phyloP scores from a whole-genome alignment of 352 stramenopile genomes.

The Phytophthora megakarya region DNA sequence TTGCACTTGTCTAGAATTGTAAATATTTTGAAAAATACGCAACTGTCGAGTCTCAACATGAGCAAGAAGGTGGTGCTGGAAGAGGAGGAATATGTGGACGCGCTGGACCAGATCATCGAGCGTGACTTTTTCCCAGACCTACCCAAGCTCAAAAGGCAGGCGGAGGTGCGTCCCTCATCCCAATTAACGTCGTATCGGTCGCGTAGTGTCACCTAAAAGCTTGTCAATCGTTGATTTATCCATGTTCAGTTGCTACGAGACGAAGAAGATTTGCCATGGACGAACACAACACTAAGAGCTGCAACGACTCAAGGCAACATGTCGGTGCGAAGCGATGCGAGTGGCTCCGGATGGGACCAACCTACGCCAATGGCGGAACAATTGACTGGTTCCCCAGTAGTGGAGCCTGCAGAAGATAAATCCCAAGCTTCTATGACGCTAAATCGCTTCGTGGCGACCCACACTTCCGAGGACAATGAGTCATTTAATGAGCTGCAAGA shows the following conservation, averaged over 20 bases:
- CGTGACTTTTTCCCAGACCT: conserved; percentile 89
- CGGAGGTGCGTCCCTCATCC: conserved; percentile 35
- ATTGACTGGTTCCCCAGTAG: background rate
- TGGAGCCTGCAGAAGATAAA: conserved; percentile 8
- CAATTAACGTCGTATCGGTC: background rate
- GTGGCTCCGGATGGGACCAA: conserved; percentile 62
- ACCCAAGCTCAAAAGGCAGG: conserved; percentile 55
- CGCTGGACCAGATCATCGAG: conserved; percentile 82
- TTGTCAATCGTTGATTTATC: background rate
- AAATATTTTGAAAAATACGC: conserved; percentile 16
- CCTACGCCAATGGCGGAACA: conserved; percentile 40
- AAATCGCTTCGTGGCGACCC: conserved; percentile 75
- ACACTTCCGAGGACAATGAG: conserved; percentile 88
- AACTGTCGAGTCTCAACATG: conserved; percentile 15
- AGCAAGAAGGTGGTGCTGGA: conserved; percentile 66
- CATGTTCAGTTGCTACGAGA: conserved; percentile 34
- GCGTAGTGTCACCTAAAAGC: background rate
- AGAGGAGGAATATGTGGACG: conserved; percentile 81
- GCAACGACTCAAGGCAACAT: conserved; percentile 6
- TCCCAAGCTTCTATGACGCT: conserved; percentile 53
- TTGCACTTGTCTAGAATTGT: conserved; percentile 10
- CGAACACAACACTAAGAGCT: conserved; percentile 28
- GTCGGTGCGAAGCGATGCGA: conserved; percentile 30
- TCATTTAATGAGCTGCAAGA: conserved; percentile 79
- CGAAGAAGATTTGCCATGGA: conserved; percentile 23